phyloP scores from a whole-genome alignment of 208 protist species.

The Wallacemonas sp. region DNA sequence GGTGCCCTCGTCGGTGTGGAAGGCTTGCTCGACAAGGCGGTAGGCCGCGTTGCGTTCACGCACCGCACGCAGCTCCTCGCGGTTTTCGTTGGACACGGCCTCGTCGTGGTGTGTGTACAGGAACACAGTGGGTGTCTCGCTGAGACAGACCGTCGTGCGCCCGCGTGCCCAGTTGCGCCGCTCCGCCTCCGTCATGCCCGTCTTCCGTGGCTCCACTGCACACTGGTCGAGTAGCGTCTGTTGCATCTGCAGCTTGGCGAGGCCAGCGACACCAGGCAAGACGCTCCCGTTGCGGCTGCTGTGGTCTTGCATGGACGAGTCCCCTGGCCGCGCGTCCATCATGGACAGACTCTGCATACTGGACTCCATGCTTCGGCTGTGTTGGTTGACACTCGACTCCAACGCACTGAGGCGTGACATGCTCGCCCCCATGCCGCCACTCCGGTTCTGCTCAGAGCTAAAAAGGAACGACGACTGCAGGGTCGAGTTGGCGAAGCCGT shows the following conservation, averaged over 20 bases:
- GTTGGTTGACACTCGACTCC: constrained; percentile 8
- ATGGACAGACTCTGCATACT: constrained; percentile 34
- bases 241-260: constrained; percentile 15
- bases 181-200: constrained; percentile 42
- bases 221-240: constrained; percentile 33
- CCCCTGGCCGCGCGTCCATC: not conserved
- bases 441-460: constrained; percentile 10
- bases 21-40: constrained; percentile 43
- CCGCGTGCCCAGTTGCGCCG: constrained; percentile 46
- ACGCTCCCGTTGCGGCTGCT: not conserved
- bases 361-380: constrained; percentile 22
- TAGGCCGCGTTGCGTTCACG: constrained; percentile 49
- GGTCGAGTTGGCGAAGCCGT: constrained; percentile 40
- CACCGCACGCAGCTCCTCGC: constrained; percentile 39
- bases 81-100: constrained; percentile 62
- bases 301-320: not conserved
- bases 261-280: not conserved
- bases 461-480: constrained; percentile 71
- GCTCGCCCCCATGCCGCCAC: constrained; percentile 16
- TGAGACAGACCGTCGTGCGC: constrained; percentile 65
- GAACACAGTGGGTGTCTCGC: constrained; percentile 86
- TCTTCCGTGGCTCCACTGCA: not conserved
- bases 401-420: constrained; percentile 11
- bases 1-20: constrained; percentile 71
- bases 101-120: constrained; percentile 88